Percentiles rank a stretch among this genome's conserved stretches.
These are phyloP conservation scores for Boletus coccyginus DNA, from an alignment of 768 basidiomycete species.

Conservation along the genomic window DNA sequence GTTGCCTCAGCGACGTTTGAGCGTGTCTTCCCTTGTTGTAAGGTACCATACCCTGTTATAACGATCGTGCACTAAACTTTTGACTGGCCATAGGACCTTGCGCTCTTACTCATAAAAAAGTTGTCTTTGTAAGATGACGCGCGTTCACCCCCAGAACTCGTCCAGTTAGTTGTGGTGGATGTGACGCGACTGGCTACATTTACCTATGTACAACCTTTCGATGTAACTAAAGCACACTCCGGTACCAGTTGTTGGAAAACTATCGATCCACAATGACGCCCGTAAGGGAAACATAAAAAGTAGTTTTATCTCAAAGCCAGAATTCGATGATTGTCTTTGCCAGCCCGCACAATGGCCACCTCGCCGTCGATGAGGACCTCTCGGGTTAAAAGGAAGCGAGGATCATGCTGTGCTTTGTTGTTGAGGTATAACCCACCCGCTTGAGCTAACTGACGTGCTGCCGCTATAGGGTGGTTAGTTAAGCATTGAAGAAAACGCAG, in stretches of 20 bases:
- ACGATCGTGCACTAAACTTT: neutral
- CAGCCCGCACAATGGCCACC: constrained; percentile 66
- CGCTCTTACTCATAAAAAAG: constrained; percentile 10
- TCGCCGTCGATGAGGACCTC: constrained; percentile 57
- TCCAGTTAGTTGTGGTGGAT: neutral
- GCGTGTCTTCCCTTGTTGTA: constrained; percentile 21
- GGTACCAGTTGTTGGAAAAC: neutral
- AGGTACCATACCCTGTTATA: neutral
- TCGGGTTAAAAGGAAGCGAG: constrained; percentile 39
- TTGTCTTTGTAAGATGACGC: neutral
- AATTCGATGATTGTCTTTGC: constrained; percentile 68
- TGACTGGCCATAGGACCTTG: constrained; percentile 22
- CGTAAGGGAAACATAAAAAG: neutral
- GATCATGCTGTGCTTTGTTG: constrained; percentile 52
- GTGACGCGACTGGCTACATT: neutral
- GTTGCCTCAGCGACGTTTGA: constrained; percentile 11
- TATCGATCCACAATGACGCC: neutral
- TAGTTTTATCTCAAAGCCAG: constrained; percentile 37
- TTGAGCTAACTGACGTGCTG: constrained; percentile 58
- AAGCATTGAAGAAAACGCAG: neutral
- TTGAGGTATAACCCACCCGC: constrained; percentile 76
- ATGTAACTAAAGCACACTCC: constrained; percentile 13
- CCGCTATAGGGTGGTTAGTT: constrained; percentile 43
- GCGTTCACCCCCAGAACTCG: neutral
- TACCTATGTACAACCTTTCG: neutral